A percentile compares a stretch with the other conserved stretches of the same genome.
phyloP scores from a whole-genome alignment of 768 basidiomycete genomes.

The Cubamyces lactineus region DNA sequence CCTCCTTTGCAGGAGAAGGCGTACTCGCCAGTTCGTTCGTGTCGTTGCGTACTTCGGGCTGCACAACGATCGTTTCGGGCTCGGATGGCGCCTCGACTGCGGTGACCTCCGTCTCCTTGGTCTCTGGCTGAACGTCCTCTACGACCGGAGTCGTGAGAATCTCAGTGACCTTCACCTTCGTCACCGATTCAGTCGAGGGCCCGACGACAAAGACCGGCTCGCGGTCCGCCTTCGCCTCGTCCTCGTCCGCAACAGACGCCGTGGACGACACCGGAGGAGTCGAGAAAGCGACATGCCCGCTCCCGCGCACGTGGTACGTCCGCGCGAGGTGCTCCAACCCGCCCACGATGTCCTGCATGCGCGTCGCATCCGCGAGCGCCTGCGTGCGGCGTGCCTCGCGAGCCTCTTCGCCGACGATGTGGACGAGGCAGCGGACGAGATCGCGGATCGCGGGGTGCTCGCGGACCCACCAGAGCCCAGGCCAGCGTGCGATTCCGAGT shows the following conservation, averaged over 20 bases:
- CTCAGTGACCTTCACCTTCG: background rate
- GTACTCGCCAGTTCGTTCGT: background rate
- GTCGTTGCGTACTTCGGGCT: background rate
- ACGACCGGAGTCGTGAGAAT: slow-evolving; percentile 1
- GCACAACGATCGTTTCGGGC: slow-evolving; percentile 3
- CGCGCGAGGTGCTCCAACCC: slow-evolving; percentile 51
- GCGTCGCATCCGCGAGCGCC: slow-evolving; percentile 49
- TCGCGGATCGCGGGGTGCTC: slow-evolving; percentile 66
- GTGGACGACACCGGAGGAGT: slow-evolving; percentile 16
- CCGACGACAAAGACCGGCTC: slow-evolving; percentile 11
- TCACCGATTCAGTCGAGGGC: background rate
- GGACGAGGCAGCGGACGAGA: slow-evolving; percentile 59
- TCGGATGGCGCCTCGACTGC: background rate
- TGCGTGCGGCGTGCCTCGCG: slow-evolving; percentile 49
- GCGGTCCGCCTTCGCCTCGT: slow-evolving; percentile 17
- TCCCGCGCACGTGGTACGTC: slow-evolving; percentile 39
- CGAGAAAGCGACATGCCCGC: slow-evolving; percentile 10
- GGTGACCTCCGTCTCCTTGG: background rate
- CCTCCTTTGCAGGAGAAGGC: background rate
- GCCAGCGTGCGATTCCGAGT: slow-evolving; percentile 52
- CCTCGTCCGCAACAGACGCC: slow-evolving; percentile 18
- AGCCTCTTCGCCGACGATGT: slow-evolving; percentile 68
- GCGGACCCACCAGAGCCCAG: slow-evolving; percentile 66
- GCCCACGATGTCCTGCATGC: slow-evolving; percentile 53
- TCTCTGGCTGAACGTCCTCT: background rate